Evolutionary conservation across 2,329 filamentous ascomycete genomes (phyloP).

Genomic region (Endothia cerciana): DNA sequence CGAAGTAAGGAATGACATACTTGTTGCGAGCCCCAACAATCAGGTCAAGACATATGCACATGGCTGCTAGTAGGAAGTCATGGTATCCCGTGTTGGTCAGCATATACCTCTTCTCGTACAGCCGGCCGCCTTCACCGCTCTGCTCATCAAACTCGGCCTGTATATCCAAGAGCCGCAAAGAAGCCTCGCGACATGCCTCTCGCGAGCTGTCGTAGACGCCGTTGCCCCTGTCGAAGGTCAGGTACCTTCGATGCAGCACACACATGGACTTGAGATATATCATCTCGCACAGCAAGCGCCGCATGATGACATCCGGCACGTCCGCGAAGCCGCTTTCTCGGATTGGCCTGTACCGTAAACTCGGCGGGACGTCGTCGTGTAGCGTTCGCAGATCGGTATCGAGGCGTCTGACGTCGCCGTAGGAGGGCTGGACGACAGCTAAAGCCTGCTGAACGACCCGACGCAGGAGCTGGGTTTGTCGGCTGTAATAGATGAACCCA

Average conservation of each 20-base stretch:
- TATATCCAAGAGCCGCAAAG: conserved; percentile 49
- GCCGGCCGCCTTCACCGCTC: conserved; percentile 51
- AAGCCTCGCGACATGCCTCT: conserved; percentile 47
- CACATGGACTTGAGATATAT: conserved; percentile 52
- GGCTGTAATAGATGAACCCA: conserved; percentile 48
- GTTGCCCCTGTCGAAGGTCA: conserved; percentile 45
- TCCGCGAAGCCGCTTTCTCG: conserved; percentile 41
- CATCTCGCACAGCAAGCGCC: conserved; percentile 44
- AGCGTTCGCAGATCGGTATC: conserved; percentile 41
- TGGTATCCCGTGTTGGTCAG: conserved; percentile 56
- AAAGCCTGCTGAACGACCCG: conserved; percentile 48
- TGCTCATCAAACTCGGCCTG: conserved; percentile 53
- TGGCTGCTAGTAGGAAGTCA: conserved; percentile 62
- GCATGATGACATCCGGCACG: conserved; percentile 43
- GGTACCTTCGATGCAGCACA: conserved; percentile 53
- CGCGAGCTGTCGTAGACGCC: conserved; percentile 44
- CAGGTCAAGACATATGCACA: conserved; percentile 60
- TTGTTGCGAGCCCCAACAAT: conserved; percentile 44
- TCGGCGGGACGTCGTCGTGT: conserved; percentile 39
- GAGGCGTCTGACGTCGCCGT: conserved; percentile 43
- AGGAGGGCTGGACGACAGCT: conserved; percentile 39
- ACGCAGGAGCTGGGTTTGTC: conserved; percentile 48
- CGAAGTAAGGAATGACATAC: conserved; percentile 35
- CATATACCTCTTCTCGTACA: conserved; percentile 58
- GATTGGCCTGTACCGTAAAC: conserved; percentile 33